Conservation (phyloP, 371 early-diverging fungal genomes). For the Conidiobolus incongruus region DNA sequence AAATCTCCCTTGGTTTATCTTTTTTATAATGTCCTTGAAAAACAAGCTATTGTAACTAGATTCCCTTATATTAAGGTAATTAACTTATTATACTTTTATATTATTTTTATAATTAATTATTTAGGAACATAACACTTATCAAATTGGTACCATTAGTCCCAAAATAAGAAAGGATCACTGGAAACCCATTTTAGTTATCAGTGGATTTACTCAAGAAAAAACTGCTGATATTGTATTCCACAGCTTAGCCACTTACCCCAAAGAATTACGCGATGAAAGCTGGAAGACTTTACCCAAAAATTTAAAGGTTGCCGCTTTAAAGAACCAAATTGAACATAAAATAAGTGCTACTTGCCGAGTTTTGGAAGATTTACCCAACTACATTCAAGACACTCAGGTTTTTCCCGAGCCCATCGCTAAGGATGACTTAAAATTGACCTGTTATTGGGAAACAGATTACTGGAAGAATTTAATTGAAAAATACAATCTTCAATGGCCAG, state of each 20-base stretch:
- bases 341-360: conserved; percentile 1
- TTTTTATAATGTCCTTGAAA: too few species aligned
- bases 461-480: background rate
- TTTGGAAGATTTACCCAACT: conserved; percentile 1
- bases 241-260: conserved; percentile 1
- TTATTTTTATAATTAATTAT: too few species aligned
- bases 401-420: background rate
- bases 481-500: background rate
- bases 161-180: conserved; percentile 3
- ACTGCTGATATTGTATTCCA: conserved; percentile 4
- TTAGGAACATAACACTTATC: too few species aligned
- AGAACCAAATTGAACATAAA: conserved; percentile 3
- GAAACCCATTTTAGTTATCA: conserved; percentile 1
- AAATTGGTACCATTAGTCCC: too few species aligned
- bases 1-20: too few species aligned
- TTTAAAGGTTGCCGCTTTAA: background rate
- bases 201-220: background rate
- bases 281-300: background rate
- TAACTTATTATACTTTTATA: too few species aligned
- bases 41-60: too few species aligned
- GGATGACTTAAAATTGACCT: background rate
- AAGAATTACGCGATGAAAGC: background rate
- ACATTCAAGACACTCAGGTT: background rate
- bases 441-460: background rate
- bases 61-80: too few species aligned